Base-by-base conservation (phyloP, 108 stramenopile species). In the Bacterosira constricta region DNA sequence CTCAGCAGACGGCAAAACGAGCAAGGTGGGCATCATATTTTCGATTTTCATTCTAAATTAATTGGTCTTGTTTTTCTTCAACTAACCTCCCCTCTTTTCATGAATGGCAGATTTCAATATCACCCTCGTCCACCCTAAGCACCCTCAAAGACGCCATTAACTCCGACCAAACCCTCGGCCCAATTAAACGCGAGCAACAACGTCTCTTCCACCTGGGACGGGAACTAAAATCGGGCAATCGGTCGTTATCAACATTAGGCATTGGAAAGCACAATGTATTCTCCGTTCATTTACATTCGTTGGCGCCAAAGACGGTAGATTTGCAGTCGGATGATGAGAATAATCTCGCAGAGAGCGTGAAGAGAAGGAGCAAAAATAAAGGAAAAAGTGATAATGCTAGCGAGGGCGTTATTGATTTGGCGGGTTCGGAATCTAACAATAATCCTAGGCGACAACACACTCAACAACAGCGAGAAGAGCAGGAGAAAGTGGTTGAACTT, bases 141-240 rank as follows among this genome's bases (percentile, higher is more conserved):
- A 54, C 50, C 25, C 52, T 83, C 20, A 80, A 77, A 72, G 74
- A 80, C 20, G 27, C 21, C 31, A 71, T 83, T 26, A 3, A 46
- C 38, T 38, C 64, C 31, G 49, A 66, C 27, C 23, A 36, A 0
- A 30, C 38, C 13, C 77, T 85, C 4, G 81, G 81, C 3, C 73
- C 74, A 10, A 60, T 79, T 11, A 37, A 21, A 35, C 71, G 75
- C 15, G 3, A 46, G 2, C n/a, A 80, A n/a, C 91, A 92, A 63
- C 79, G 91, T n/a, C 38, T 92, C 7, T 92, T 92, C 81, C 79
- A 88, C 66, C 54, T 92, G 25, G 91, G 91, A 3, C 49, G 86
- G 20, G 91, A 92, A 63, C 67, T 92, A 17, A 92, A 92, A 63
- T 77, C 82, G 18, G 77, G 76, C 6, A 83, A 83, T 35, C 86